Base-by-base conservation (phyloP, 2,329 filamentous ascomycete species). In the Xylaria sp. region DNA sequence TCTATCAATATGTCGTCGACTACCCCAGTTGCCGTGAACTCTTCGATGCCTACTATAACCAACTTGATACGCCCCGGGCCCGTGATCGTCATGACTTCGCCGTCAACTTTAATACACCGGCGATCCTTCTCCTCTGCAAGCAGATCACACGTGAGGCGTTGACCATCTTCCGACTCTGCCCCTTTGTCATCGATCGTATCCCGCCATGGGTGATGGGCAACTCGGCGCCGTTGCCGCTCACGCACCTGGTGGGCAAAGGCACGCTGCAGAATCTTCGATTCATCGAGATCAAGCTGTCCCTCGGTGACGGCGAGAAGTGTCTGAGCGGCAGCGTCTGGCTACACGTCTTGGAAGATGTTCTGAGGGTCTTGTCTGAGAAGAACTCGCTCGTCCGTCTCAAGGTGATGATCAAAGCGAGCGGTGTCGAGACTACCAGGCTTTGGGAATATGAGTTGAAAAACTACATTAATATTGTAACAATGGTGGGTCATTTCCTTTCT, bases 41-140 rank as follows among this genome's bases (percentile, higher is more conserved):
- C 18, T 74, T 68, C 62, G 63, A 70, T 13, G 54, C 63, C 4
- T 74, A 72, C 58, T 73, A 75, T 59, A 49, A 57, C 3, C 66
- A 69, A 50, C 61, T 63, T 54, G 65, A 68, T 7, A 60, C 52
- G 30, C 57, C 61, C 46, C 55, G 19, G n/a, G 62, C 59, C 57
- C 55, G 55, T 54, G 52, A 18, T 51, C 59, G 46, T n/a, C 54
- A 55, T 47, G 39, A 46, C 30, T 57, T 63, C 51, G 56, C 48
- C 42, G 54, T 65, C 51, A 37, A 35, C 30, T 61, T 71, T 11
- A 59, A 50, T 49, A 73, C 72, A 3, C 72, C 73, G 1, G 70
- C 69, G 11, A 71, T 75, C 34, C 67, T 75, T 7, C 69, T 76
- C 8, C 71, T 75, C 51, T 73, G 71, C 63, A 71, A 69, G 53